Base-by-base conservation (phyloP, 2,329 filamentous ascomycete species). In the Cladophialophora yegresii region DNA sequence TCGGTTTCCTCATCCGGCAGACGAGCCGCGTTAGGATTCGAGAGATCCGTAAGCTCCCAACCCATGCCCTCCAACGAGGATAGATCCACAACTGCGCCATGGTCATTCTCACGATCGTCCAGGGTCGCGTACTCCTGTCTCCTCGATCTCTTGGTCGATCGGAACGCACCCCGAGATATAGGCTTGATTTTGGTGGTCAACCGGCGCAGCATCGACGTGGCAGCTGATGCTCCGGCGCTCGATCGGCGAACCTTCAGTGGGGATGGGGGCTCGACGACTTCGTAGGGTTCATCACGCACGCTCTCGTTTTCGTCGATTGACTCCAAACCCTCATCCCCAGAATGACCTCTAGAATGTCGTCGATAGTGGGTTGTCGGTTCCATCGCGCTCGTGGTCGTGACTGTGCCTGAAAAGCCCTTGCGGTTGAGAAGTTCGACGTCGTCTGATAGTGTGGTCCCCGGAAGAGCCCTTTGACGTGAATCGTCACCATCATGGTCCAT, bases 61-160 rank as follows among this genome's bases (percentile, higher is more conserved):
- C 69, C 70, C 43, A 70, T 50, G 10, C 71, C 71, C 51, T 60
- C 67, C 13, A 72, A 64, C 10, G 71, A 70, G 7, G 71, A 70
- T 13, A 72, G 55, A 61, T 72, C 71, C 9, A 72, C 69, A 4
- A 20, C 30, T 3, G 58, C 33, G 13, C 62, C 53, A 16, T 60
- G 45, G 10, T 62, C 67, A 28, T 23, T 51, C 22, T 70, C 63
- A 10, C 63, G 63, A 16, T 70, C 69, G 3, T 66, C 65, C 12
- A 71, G 47, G 5, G 59, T 69, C 23, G 66, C 70, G 49, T 72
- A 71, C 28, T 67, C 63, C 23, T 57, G 56, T 7, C 68, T 62
- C 63, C 65, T 58, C 4, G 64, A 54, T n/a, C 67, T 54, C 54
- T 68, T 66, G 33, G 63, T 60, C 7, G 66, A 65, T 30, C 61